Base-by-base conservation (phyloP, 306 rosid genomes). In the Trifolium repens region DNA sequence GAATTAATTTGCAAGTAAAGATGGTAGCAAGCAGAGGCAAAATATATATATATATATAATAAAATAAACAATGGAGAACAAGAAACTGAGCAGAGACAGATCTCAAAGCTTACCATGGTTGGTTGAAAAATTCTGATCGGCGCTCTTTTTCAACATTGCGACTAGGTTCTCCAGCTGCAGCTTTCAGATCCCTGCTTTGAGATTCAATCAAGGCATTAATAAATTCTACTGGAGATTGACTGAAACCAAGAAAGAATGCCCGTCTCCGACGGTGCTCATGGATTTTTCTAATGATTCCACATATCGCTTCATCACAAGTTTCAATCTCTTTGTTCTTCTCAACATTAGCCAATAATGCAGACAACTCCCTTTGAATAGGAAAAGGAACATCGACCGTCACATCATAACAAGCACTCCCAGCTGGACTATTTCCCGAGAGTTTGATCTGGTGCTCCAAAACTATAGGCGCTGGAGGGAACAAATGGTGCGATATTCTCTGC, bases 271-370 rank as follows among this genome's bases (percentile, higher is more conserved):
- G 91, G 84, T 96, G 99, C 87, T 96, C 99, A 10, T 92, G 99
- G 72, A 96, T 96, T 84, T 92, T 96, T 80, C 86, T 90, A 67
- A 96, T 90, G 74, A 96, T 90, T 57, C 85, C 75, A 79, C 98
- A 90, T 76, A 96, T 85, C 11, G 97, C 90, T 83, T 96, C 99
- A 67, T 96, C 99, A 50, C 98, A 96, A 15, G 92, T 49, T 35
- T 96, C 97, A 14, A 96, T 84, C 87, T 96, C 99, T 88, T 96
- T 96, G 85, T 88, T 92, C 91, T 91, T 96, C 88, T 96, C 99
- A 14, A 96, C 90, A 74, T 88, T 96, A 76, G 94, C 97, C 88
- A 96, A 61, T 37, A 96, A 60, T 64, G 78, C 85, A 86, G 98
- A 86, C 85, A 96, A 67, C 75, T 96, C 99, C 86, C 99, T 89